phyloP scores from a whole-genome alignment of 768 basidiomycete genomes.

The Tricholoma terreum region DNA sequence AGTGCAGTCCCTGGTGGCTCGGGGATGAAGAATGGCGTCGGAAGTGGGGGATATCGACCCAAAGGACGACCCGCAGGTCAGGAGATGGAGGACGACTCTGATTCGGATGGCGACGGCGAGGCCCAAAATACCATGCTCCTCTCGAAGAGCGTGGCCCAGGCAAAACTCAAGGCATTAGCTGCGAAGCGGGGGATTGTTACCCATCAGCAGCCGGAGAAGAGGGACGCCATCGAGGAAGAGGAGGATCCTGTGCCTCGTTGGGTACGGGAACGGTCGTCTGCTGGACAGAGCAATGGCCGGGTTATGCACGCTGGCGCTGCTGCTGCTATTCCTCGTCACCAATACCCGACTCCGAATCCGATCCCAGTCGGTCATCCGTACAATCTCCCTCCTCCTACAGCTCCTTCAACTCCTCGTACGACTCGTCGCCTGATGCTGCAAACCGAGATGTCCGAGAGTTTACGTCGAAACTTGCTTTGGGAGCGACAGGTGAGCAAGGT shows the following conservation, averaged over 20 bases:
- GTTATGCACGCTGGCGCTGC: background rate
- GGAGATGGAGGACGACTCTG: slow-evolving; percentile 69
- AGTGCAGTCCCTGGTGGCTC: slow-evolving; percentile 17
- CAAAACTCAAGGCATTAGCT: slow-evolving; percentile 58
- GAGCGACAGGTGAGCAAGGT: slow-evolving; percentile 64
- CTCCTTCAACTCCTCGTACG: slow-evolving; percentile 81
- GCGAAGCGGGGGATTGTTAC: slow-evolving; percentile 39
- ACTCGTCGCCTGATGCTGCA: slow-evolving; percentile 82
- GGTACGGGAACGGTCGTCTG: slow-evolving; percentile 10
- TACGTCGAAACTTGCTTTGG: slow-evolving; percentile 80
- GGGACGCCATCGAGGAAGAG: slow-evolving; percentile 13
- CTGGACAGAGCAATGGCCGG: background rate
- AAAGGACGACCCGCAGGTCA: slow-evolving; percentile 61
- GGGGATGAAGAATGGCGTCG: slow-evolving; percentile 2
- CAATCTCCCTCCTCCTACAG: slow-evolving; percentile 61
- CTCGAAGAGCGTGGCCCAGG: slow-evolving; percentile 67
- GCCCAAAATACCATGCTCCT: slow-evolving; percentile 43
- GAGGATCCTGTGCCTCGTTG: slow-evolving; percentile 21
- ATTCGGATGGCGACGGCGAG: slow-evolving; percentile 49
- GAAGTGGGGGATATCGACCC: slow-evolving; percentile 49
- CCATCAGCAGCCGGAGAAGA: slow-evolving; percentile 9
- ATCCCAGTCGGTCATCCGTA: slow-evolving; percentile 67
- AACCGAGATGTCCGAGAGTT: slow-evolving; percentile 81
- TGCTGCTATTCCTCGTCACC: slow-evolving; percentile 7
- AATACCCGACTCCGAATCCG: slow-evolving; percentile 36